Evolutionary conservation across 2,329 filamentous ascomycete genomes (phyloP).

Genomic region (Aspergillus carbonarius): DNA sequence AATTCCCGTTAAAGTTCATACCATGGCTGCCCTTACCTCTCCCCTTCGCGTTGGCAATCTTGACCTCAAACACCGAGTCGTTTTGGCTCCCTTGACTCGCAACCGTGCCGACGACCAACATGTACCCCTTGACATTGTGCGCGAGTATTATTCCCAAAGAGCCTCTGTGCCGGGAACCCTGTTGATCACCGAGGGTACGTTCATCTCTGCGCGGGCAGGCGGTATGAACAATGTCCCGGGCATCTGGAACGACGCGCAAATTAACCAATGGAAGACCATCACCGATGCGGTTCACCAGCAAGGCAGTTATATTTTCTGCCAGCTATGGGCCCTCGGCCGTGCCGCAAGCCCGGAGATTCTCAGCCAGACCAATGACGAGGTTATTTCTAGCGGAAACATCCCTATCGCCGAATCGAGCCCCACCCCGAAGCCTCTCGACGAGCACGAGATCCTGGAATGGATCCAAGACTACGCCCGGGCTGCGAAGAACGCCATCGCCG

Average conservation of each 20-base stretch:
- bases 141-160: slow-evolving; percentile 51
- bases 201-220: slow-evolving; percentile 47
- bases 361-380: slow-evolving; percentile 2
- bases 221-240: slow-evolving; percentile 55
- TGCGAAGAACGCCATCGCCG: slow-evolving; percentile 51
- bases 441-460: slow-evolving; percentile 41
- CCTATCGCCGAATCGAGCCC: slow-evolving; percentile 35
- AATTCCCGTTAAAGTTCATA: not conserved
- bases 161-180: slow-evolving; percentile 54
- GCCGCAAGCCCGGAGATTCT: slow-evolving; percentile 43
- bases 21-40: not conserved
- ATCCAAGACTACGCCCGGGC: slow-evolving; percentile 43
- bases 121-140: slow-evolving; percentile 37
- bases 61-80: slow-evolving; percentile 45
- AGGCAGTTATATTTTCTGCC: slow-evolving; percentile 58
- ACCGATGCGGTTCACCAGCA: slow-evolving; percentile 63
- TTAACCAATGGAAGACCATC: slow-evolving; percentile 58
- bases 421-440: slow-evolving; percentile 25
- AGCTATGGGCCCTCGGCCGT: slow-evolving; percentile 62
- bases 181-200: slow-evolving; percentile 58
- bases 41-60: slow-evolving; percentile 41
- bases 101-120: slow-evolving; percentile 50
- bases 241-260: slow-evolving; percentile 54
- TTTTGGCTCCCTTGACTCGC: slow-evolving; percentile 57
- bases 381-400: slow-evolving; percentile 35